These are phyloP conservation scores for Monosporascus sp. DNA, from an alignment of 2,329 filamentous ascomycete species.

Conservation along the genomic window DNA sequence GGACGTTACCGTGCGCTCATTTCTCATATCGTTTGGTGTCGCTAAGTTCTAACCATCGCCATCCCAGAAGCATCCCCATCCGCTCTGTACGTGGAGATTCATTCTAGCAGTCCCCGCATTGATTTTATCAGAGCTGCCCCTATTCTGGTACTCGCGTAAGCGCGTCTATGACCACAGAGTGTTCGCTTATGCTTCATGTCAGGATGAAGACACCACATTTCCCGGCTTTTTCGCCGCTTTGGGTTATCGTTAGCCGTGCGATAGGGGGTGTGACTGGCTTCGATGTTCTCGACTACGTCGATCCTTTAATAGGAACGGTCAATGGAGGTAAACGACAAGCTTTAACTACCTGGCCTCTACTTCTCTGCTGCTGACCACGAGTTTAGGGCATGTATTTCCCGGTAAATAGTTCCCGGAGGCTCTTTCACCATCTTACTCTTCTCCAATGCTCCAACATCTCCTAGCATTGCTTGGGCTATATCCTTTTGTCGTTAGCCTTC, in stretches of 20 bases:
- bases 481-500: neutral
- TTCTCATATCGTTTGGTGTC: too few relatives aligned
- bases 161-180: neutral
- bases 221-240: neutral
- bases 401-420: constrained; percentile 1
- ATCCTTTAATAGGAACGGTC: constrained; percentile 28
- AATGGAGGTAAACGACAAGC: constrained; percentile 24
- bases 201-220: neutral
- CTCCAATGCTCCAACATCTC: neutral
- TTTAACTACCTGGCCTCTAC: neutral
- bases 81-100: too few relatives aligned
- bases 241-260: neutral
- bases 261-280: neutral
- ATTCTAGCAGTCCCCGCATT: too few relatives aligned
- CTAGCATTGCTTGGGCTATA: neutral
- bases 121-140: too few relatives aligned
- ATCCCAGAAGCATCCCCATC: too few relatives aligned
- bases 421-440: neutral
- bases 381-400: constrained; percentile 31
- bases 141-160: too few relatives aligned
- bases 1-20: too few relatives aligned
- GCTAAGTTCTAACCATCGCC: too few relatives aligned
- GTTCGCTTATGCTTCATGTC: neutral
- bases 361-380: constrained; percentile 6
- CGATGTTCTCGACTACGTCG: constrained; percentile 17